Conservation (phyloP, 805 yeast species). For the Pichia insulana region DNA sequence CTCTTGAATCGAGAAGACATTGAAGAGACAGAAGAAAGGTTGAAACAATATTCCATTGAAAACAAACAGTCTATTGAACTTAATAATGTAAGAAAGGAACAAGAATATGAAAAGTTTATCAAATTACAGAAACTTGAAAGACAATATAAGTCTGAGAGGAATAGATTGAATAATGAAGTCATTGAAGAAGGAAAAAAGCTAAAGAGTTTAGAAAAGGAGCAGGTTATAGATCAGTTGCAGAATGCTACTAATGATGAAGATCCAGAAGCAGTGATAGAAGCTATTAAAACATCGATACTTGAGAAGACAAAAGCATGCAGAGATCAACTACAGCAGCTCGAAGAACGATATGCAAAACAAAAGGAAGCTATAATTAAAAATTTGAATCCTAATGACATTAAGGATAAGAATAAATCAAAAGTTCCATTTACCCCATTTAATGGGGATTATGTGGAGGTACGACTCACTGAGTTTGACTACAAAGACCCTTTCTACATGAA, state of each 20-base stretch:
- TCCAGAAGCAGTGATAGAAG: constrained; percentile 39
- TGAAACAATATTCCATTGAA: constrained; percentile 59
- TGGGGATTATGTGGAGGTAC: constrained; percentile 61
- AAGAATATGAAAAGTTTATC: constrained; percentile 58
- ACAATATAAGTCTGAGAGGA: constrained; percentile 59
- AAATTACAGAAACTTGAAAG: constrained; percentile 61
- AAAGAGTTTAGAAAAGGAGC: constrained; percentile 40
- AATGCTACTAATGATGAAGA: constrained; percentile 26
- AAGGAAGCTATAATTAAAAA: constrained; percentile 22
- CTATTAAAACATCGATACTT: constrained; percentile 43
- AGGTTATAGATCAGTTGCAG: constrained; percentile 44
- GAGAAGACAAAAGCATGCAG: constrained; percentile 61
- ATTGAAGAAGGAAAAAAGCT: constrained; percentile 40
- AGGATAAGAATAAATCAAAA: constrained; percentile 17
- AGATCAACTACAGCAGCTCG: constrained; percentile 40
- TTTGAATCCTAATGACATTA: constrained; percentile 18
- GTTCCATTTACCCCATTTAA: constrained; percentile 88
- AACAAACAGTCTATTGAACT: constrained; percentile 70
- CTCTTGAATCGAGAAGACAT: constrained; percentile 61
- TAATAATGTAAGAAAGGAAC: constrained; percentile 64
- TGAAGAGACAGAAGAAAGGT: constrained; percentile 56
- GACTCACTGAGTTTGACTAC: constrained; percentile 39
- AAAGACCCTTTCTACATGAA: constrained; percentile 50
- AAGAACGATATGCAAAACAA: constrained; percentile 22
- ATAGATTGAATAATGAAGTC: constrained; percentile 54